Evolutionary conservation across 371 early-diverging fungal genomes (phyloP).

Genomic region (Mucor circinelloides): DNA sequence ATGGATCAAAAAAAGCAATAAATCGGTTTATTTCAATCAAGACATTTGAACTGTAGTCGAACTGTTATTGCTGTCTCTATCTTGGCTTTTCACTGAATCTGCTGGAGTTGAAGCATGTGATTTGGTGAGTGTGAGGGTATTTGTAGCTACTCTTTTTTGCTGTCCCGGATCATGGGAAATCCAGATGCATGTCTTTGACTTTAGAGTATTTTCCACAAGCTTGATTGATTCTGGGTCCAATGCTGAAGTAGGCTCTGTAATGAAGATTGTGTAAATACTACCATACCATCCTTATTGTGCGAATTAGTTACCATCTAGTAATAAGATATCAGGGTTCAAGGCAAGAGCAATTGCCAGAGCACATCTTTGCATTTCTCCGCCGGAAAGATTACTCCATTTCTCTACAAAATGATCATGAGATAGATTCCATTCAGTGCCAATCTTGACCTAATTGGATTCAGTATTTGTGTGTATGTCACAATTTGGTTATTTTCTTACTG

Average conservation of each 20-base stretch:
- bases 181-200: slow-evolving; percentile 70
- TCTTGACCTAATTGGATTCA: slow-evolving; percentile 37
- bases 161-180: slow-evolving; percentile 84
- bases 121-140: slow-evolving; percentile 22
- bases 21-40: neutral
- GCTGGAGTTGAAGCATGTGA: neutral
- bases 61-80: neutral
- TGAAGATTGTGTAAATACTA: neutral
- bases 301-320: slow-evolving; percentile 71
- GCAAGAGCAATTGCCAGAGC: slow-evolving; percentile 82
- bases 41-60: slow-evolving; percentile 18
- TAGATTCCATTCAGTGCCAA: slow-evolving; percentile 69
- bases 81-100: neutral
- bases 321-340: slow-evolving; percentile 77
- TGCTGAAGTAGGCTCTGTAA: slow-evolving; percentile 83
- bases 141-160: slow-evolving; percentile 66
- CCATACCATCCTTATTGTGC: neutral
- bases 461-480: neutral
- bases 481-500: slow-evolving; percentile 38
- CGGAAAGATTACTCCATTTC: slow-evolving; percentile 79
- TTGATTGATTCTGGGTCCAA: slow-evolving; percentile 75
- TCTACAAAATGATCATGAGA: slow-evolving; percentile 71
- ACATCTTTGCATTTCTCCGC: slow-evolving; percentile 88
- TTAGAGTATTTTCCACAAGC: slow-evolving; percentile 75
- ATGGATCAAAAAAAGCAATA: neutral